phyloP scores from a whole-genome alignment of 768 basidiomycete species.

The Lentinus brumalis region DNA sequence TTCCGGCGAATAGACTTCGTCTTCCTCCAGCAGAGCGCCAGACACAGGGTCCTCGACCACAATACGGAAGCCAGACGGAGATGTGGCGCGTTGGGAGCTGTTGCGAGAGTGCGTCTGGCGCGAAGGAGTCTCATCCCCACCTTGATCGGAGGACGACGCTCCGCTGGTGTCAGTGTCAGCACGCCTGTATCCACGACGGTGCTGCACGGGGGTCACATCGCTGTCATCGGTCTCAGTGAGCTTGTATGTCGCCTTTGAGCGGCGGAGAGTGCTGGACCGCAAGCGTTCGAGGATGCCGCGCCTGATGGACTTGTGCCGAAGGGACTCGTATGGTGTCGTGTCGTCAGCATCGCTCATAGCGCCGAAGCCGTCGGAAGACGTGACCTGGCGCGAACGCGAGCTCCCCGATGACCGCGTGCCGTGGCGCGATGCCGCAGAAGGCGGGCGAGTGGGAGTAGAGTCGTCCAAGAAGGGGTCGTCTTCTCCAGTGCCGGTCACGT shows the following conservation, averaged over 20 bases:
- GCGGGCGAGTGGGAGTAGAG: constrained; percentile 1
- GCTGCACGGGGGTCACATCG: background rate
- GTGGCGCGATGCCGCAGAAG: background rate
- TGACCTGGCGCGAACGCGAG: constrained; percentile 2
- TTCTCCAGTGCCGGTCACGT: constrained; percentile 14
- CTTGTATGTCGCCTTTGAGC: constrained; percentile 19
- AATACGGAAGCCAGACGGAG: constrained; percentile 47
- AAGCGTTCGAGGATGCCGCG: constrained; percentile 50
- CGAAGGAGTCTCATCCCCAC: constrained; percentile 21
- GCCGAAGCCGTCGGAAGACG: constrained; percentile 21
- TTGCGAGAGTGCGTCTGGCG: constrained; percentile 12
- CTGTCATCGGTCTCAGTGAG: background rate
- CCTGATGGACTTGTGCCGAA: constrained; percentile 54
- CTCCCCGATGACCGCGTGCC: background rate
- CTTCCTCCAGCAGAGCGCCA: constrained; percentile 11
- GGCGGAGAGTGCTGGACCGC: constrained; percentile 33
- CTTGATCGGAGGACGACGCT: background rate
- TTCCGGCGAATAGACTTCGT: constrained; percentile 13
- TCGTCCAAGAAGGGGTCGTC: constrained; percentile 33
- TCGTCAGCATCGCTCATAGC: constrained; percentile 27
- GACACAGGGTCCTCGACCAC: constrained; percentile 38
- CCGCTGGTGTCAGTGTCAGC: constrained; percentile 9
- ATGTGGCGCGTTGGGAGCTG: constrained; percentile 5
- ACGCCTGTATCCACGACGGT: constrained; percentile 9
- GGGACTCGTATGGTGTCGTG: constrained; percentile 44